phyloP scores from a whole-genome alignment of 2,329 filamentous ascomycete genomes.

The Trichoderma arundinaceum region DNA sequence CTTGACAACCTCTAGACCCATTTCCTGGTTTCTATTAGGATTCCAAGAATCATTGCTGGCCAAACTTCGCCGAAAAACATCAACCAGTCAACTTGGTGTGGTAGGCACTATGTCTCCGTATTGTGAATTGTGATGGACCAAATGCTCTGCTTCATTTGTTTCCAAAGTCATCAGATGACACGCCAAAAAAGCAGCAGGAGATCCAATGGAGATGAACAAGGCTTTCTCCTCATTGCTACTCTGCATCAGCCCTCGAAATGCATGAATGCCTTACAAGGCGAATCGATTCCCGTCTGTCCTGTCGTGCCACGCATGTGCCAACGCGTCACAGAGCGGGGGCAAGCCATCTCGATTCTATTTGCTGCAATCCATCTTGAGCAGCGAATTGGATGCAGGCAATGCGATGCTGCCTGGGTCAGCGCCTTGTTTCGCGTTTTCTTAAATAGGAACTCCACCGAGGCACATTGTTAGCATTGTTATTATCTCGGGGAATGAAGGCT shows the following conservation, averaged over 20 bases:
- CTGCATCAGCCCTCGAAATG: background rate
- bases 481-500: background rate
- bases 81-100: no score
- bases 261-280: constrained; percentile 19
- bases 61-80: no score
- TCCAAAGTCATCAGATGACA: background rate
- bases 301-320: constrained; percentile 29
- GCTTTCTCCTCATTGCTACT: background rate
- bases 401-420: constrained; percentile 14
- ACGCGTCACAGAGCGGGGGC: constrained; percentile 28
- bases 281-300: background rate
- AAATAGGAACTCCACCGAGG: background rate
- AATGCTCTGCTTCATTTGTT: background rate
- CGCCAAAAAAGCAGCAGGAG: background rate
- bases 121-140: no score
- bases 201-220: background rate
- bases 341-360: constrained; percentile 18
- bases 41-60: no score
- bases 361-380: constrained; percentile 4
- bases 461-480: no score
- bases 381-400: constrained; percentile 14
- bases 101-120: no score
- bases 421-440: constrained; percentile 7
- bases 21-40: no score
- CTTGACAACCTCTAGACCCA: no score